phyloP scores from a whole-genome alignment of 1,284 basidiomycete species.

The Microbotryum violaceum region DNA sequence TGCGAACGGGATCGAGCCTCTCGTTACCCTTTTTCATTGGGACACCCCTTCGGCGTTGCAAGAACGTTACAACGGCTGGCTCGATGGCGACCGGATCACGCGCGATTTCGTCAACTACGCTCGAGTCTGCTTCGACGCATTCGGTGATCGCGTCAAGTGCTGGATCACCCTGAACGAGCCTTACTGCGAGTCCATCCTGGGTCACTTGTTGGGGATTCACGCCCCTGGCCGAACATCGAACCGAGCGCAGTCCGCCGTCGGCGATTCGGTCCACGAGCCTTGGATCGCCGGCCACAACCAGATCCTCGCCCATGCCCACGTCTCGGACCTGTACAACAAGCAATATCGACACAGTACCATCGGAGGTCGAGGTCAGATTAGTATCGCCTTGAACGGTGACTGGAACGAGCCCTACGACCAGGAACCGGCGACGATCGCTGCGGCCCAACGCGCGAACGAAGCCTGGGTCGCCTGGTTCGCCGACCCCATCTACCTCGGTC shows the following conservation, averaged over 20 bases:
- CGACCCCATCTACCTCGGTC: constrained; percentile 17
- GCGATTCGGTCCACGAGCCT: constrained; percentile 59
- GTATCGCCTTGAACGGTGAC: constrained; percentile 65
- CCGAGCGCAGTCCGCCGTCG: constrained; percentile 50
- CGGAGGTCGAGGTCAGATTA: constrained; percentile 49
- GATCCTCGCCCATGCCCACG: constrained; percentile 61
- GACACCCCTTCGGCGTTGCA: constrained; percentile 8
- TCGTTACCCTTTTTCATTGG: constrained; percentile 43
- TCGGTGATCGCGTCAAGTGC: constrained; percentile 65
- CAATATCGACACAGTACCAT: constrained; percentile 53
- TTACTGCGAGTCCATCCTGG: constrained; percentile 62
- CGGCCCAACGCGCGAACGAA: constrained; percentile 39
- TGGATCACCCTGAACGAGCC: constrained; percentile 49
- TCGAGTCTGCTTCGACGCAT: constrained; percentile 60
- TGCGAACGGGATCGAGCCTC: constrained; percentile 45
- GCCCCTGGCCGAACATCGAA: constrained; percentile 62
- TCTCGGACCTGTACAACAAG: constrained; percentile 56
- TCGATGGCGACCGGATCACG: constrained; percentile 56
- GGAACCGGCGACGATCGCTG: constrained; percentile 52
- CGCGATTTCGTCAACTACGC: constrained; percentile 60
- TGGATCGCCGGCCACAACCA: constrained; percentile 65
- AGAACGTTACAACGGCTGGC: constrained; percentile 64
- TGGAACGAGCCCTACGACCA: constrained; percentile 58
- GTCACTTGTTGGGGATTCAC: constrained; percentile 54
- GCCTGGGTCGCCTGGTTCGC: constrained; percentile 19